Evolutionary conservation across 495 filamentous ascomycete genomes (phyloP), one percentile per base, ranked within the genome.

Genomic region (Aspergillus kassunensis): DNA sequence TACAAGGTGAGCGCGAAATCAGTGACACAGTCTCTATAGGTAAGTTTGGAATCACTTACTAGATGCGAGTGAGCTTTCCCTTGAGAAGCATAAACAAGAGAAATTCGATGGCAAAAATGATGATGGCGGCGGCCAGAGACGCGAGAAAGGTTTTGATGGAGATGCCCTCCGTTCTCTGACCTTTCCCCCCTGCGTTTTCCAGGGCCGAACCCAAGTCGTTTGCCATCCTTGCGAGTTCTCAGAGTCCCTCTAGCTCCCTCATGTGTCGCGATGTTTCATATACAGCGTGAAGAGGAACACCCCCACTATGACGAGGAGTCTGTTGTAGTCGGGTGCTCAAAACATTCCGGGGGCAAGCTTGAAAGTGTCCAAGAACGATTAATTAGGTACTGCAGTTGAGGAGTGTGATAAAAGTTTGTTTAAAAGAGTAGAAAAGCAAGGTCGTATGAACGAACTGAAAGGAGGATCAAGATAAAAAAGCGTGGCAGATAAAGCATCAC

Each of bases 31-130:
- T 18, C 24, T 1, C 12, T 1, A 23, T 42, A 12, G 18, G n/a
- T 23, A 36, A 5, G 12, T 21, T 18, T 4, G 36, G 6, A 4
- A 33, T 4, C 10, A 67, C 86, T 61, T 72, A 93, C 86, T 95
- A 97, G 59, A 97, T 93, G 54, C 91, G 80, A 2, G 81, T 82
- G 35, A 96, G 68, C 59, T 87, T 91, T 49, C 85, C 80, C 57
- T 89, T 85, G 11, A 96, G 71, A 16, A 95, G 60, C 35, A 92
- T 57, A 61, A 97, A 97, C 31, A 90, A 61, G 30, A 86, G 61
- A 35, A 88, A 78, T 67, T 96, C 87, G 11, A 89, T 74, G 21
- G 82, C 87, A 63, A 96, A 97, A 41, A 93, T 75, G 25, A 84
- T 66, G 45, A 88, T 72, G 58, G 85, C 86, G 44, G 82, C 79